These are phyloP conservation scores for Letharia columbiana DNA, from an alignment of 495 filamentous ascomycete species.

Conservation along the genomic window DNA sequence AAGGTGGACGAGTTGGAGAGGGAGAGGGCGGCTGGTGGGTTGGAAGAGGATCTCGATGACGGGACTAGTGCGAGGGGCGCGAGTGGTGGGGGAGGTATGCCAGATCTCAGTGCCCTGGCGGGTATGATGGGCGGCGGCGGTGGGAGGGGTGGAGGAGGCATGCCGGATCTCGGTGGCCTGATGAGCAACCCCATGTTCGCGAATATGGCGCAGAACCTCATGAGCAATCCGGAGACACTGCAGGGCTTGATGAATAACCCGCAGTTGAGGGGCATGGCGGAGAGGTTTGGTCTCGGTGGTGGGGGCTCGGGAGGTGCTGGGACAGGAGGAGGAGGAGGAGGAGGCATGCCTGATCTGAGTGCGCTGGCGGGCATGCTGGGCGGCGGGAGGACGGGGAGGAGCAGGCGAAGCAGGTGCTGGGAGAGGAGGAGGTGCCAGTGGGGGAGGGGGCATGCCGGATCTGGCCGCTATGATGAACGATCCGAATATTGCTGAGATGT, in stretches of 20 bases:
- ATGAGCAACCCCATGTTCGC: slow-evolving; percentile 99
- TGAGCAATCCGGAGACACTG: slow-evolving; percentile 90
- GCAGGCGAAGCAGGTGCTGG: slow-evolving; percentile 23
- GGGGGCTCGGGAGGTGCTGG: slow-evolving; percentile 40
- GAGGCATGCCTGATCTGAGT: too few species aligned
- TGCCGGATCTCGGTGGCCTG: slow-evolving; percentile 75
- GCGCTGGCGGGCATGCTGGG: slow-evolving; percentile 19
- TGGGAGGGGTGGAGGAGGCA: slow-evolving; percentile 54
- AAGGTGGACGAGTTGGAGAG: slow-evolving; percentile 64
- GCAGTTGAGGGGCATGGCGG: slow-evolving; percentile 72
- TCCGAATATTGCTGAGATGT: slow-evolving; percentile 88
- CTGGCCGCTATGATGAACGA: slow-evolving; percentile 76
- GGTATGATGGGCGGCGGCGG: slow-evolving; percentile 61
- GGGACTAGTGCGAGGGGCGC: slow-evolving; percentile 34
- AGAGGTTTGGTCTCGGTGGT: slow-evolving; percentile 48
- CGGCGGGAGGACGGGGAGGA: slow-evolving; percentile 35
- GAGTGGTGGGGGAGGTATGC: slow-evolving; percentile 51
- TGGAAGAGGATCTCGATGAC: slow-evolving; percentile 42
- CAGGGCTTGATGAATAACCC: slow-evolving; percentile 89
- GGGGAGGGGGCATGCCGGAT: slow-evolving; percentile 71
- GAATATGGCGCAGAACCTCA: slow-evolving; percentile 90
- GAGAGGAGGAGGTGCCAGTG: slow-evolving; percentile 25
- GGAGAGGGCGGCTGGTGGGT: slow-evolving; percentile 39
- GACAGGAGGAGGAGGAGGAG: slow-evolving; percentile 30
- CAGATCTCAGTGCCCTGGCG: slow-evolving; percentile 64